Percentiles rank a stretch among this genome's conserved stretches.
Conservation (phyloP, 805 yeast genomes). For the Hyphopichia homilentoma region DNA sequence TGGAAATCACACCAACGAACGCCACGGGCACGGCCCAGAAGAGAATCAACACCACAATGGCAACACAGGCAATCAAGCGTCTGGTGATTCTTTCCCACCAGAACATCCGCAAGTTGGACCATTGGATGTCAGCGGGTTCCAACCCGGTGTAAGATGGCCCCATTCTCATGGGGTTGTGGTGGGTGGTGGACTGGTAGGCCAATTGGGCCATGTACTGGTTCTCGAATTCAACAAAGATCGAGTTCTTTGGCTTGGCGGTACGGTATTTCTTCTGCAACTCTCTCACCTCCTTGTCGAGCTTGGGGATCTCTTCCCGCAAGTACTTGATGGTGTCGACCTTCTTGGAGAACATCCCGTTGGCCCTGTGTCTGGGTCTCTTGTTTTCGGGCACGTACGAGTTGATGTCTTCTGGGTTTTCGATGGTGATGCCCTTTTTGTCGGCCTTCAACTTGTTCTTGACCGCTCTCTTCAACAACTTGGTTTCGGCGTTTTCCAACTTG, state of each 20-base stretch:
- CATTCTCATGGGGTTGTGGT: slow-evolving; percentile 65
- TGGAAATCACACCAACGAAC: slow-evolving; percentile 93
- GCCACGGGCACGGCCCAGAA: slow-evolving; percentile 98
- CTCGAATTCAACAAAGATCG: slow-evolving; percentile 75
- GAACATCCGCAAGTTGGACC: slow-evolving; percentile 71
- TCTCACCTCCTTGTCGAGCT: slow-evolving; percentile 52
- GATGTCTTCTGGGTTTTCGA: slow-evolving; percentile 47
- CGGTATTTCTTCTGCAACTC: slow-evolving; percentile 50
- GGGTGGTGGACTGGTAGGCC: slow-evolving; percentile 60
- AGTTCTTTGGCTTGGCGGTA: slow-evolving; percentile 61
- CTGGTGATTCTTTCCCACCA: slow-evolving; percentile 76
- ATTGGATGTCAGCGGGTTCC: slow-evolving; percentile 58
- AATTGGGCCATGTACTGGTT: slow-evolving; percentile 72
- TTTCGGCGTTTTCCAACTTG: slow-evolving; percentile 66
- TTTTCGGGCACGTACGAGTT: slow-evolving; percentile 57
- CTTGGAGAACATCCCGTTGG: slow-evolving; percentile 39
- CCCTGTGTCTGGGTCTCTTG: slow-evolving; percentile 61
- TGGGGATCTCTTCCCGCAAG: slow-evolving; percentile 55
- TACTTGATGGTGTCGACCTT: slow-evolving; percentile 63
- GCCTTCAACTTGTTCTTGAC: slow-evolving; percentile 59
- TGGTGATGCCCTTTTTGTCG: slow-evolving; percentile 57
- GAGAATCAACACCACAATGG: slow-evolving; percentile 56
- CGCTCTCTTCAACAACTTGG: slow-evolving; percentile 54
- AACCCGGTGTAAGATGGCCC: slow-evolving; percentile 59
- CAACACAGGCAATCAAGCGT: slow-evolving; percentile 47